Percentiles rank a stretch among this genome's conserved stretches.
Evolutionary conservation across 805 yeast species (phyloP).

Genomic region (Hanseniaspora hatyaiensis): DNA sequence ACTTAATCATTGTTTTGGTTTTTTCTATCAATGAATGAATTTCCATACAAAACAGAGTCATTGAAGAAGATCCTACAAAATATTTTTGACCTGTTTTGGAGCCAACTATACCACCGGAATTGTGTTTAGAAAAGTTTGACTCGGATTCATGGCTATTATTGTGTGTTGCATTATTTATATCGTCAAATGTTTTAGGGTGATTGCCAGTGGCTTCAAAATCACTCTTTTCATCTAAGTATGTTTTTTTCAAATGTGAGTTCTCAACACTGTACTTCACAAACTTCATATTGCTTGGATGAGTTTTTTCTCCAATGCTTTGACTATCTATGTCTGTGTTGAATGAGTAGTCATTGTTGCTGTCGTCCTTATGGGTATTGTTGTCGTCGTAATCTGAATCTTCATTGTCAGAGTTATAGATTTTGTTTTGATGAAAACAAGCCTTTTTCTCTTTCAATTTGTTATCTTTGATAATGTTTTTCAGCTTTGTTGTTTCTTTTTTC

Average conservation of each 20-base stretch:
- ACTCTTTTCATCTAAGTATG: too few species aligned
- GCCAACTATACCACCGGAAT: slow-evolving; percentile 57
- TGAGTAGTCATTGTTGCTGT: background rate
- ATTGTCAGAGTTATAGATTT: too few species aligned
- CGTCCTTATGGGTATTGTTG: too few species aligned
- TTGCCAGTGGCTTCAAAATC: too few species aligned
- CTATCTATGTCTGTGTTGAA: background rate
- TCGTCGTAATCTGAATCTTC: too few species aligned
- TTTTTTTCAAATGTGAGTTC: slow-evolving; percentile 15
- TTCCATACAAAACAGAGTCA: slow-evolving; percentile 70
- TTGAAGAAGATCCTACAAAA: slow-evolving; percentile 71
- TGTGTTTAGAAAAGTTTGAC: slow-evolving; percentile 56
- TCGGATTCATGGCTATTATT: slow-evolving; percentile 26
- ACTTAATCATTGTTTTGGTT: slow-evolving; percentile 28
- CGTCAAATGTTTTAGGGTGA: too few species aligned
- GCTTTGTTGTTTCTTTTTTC: slow-evolving; percentile 52
- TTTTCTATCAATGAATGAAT: slow-evolving; percentile 47
- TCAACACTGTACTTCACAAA: background rate
- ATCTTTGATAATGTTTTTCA: slow-evolving; percentile 31
- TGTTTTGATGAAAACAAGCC: too few species aligned
- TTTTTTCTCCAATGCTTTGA: background rate
- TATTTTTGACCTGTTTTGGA: slow-evolving; percentile 65
- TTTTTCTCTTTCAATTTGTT: background rate
- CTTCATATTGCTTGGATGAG: background rate
- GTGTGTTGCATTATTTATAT: too few species aligned